Evolutionary conservation across 2,329 filamentous ascomycete genomes (phyloP).

Genomic region (Cladosporium austrohemisphaericum): DNA sequence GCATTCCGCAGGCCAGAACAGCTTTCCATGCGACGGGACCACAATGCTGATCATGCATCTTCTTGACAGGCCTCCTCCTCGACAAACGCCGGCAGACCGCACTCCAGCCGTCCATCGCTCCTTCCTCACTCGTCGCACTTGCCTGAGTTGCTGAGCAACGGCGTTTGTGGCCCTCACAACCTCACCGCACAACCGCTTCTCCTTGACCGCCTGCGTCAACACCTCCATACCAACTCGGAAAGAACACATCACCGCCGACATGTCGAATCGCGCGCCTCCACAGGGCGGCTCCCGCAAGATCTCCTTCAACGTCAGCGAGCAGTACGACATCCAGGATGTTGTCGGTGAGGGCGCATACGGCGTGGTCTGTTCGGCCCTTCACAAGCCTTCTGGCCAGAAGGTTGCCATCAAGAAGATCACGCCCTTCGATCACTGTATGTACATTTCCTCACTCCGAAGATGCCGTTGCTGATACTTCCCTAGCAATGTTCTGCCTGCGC

Average conservation of each 20-base stretch:
- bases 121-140: slow-evolving; percentile 7
- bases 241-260: slow-evolving; percentile 14
- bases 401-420: slow-evolving; percentile 99
- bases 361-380: slow-evolving; percentile 95
- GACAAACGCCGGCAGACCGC: slow-evolving; percentile 1
- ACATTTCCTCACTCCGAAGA: too few species aligned
- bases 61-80: neutral
- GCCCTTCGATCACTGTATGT: slow-evolving; percentile 96
- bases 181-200: neutral
- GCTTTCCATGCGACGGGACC: slow-evolving; percentile 9
- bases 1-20: slow-evolving; percentile 7
- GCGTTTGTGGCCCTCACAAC: neutral
- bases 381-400: slow-evolving; percentile 97
- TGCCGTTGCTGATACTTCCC: too few species aligned
- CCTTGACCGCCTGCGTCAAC: neutral
- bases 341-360: slow-evolving; percentile 98
- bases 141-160: slow-evolving; percentile 12
- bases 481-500: slow-evolving; percentile 61
- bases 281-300: slow-evolving; percentile 74
- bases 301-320: slow-evolving; percentile 98
- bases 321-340: slow-evolving; percentile 99
- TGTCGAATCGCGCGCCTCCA: slow-evolving; percentile 26
- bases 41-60: slow-evolving; percentile 6
- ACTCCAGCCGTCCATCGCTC: slow-evolving; percentile 4
- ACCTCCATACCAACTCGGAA: neutral